Conservation (phyloP, 208 protist species). For the Crithidia mellificae region DNA sequence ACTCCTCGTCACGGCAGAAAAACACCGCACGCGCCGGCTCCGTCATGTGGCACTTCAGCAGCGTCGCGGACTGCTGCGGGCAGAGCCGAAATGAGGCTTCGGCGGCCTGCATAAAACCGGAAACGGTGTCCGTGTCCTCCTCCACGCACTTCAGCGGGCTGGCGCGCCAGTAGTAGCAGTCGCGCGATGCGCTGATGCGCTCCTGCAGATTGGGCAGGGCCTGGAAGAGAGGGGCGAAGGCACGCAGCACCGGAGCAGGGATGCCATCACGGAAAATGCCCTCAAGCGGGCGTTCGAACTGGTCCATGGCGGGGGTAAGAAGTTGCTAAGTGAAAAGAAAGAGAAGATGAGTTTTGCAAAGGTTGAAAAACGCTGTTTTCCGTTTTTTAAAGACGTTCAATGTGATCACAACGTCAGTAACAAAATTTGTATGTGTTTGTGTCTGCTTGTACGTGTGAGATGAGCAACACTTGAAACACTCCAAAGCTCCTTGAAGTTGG, state of each 20-base stretch:
- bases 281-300: conserved; percentile 84
- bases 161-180: conserved; percentile 92
- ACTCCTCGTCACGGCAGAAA: conserved; percentile 92
- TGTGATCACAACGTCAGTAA: too few species aligned
- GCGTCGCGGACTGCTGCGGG: conserved; percentile 86
- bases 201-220: conserved; percentile 81
- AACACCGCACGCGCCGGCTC: conserved; percentile 87
- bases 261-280: conserved; percentile 93
- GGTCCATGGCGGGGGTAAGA: conserved; percentile 53
- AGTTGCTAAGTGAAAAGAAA: background rate
- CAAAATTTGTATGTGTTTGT: too few species aligned
- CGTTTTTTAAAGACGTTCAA: background rate
- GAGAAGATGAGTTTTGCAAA: background rate
- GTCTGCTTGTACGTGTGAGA: too few species aligned
- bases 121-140: conserved; percentile 80
- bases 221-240: conserved; percentile 88
- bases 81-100: conserved; percentile 89
- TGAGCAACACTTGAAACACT: too few species aligned
- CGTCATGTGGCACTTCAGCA: conserved; percentile 93
- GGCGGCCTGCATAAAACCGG: conserved; percentile 85
- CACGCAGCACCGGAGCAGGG: conserved; percentile 84
- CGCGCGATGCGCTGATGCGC: conserved; percentile 54
- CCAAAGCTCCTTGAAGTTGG: too few species aligned
- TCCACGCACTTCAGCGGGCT: conserved; percentile 86
- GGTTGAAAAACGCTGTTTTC: background rate